phyloP scores from a whole-genome alignment of 2,329 filamentous ascomycete species.

The Fusarium mexicanum region DNA sequence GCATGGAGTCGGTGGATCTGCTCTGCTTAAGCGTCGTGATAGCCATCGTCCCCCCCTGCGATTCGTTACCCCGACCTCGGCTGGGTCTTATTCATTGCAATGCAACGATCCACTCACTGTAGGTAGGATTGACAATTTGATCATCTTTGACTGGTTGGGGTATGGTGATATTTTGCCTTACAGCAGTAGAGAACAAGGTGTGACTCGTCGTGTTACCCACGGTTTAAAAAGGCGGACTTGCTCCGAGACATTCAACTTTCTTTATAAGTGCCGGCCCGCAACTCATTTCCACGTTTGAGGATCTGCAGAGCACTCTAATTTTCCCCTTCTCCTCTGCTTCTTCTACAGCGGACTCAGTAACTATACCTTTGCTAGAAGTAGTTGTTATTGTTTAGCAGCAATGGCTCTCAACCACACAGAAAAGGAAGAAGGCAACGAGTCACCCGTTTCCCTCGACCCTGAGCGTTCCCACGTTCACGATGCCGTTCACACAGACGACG shows the following conservation, averaged over 20 bases:
- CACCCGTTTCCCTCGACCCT: slow-evolving; percentile 35
- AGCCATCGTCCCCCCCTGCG: slow-evolving; percentile 4
- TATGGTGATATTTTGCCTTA: not conserved
- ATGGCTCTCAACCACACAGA: slow-evolving; percentile 30
- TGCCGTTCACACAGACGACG: slow-evolving; percentile 27
- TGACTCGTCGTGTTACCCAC: slow-evolving; percentile 13
- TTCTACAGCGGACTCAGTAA: slow-evolving; percentile 2
- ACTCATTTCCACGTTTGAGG: not conserved
- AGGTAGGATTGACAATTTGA: slow-evolving; percentile 11
- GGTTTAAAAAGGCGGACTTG: slow-evolving; percentile 7
- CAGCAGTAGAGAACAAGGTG: not conserved
- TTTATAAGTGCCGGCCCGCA: slow-evolving; percentile 22
- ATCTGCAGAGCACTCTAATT: slow-evolving; percentile 16
- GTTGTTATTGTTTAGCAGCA: not conserved
- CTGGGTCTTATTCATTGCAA: slow-evolving; percentile 1
- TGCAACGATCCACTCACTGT: slow-evolving; percentile 13
- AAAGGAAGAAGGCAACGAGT: slow-evolving; percentile 35
- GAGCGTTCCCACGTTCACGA: slow-evolving; percentile 27
- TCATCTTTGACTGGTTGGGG: slow-evolving; percentile 10
- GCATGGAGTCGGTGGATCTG: slow-evolving; percentile 5
- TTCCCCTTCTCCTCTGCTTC: not conserved
- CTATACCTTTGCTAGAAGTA: not conserved
- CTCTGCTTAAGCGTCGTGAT: slow-evolving; percentile 6
- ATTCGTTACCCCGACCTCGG: slow-evolving; percentile 32
- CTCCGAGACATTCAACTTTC: slow-evolving; percentile 27